Conservation (phyloP, 164 flowering plant genomes). For the Tinospora cordifolia region DNA sequence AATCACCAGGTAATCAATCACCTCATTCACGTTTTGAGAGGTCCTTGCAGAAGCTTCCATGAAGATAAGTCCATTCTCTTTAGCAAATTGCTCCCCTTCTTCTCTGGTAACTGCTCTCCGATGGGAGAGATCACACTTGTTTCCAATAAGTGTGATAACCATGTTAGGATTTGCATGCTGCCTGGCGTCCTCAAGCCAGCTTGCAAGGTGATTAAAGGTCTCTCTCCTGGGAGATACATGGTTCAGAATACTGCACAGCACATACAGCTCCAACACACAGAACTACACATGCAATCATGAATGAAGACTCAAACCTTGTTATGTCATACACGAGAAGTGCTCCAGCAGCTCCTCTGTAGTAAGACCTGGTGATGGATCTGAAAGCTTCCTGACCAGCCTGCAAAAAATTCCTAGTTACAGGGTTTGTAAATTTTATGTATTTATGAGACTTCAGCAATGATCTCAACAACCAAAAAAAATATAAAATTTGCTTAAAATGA, state of each 20-base stretch:
- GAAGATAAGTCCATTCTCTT: conserved; percentile 78
- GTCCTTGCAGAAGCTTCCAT: conserved; percentile 90
- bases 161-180: conserved; percentile 88
- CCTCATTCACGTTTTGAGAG: conserved; percentile 85
- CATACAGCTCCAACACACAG: conserved; percentile 1
- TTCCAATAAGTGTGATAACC: conserved; percentile 79
- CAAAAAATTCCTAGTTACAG: conserved; percentile 6
- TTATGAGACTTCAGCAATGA: not conserved
- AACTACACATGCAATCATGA: not conserved
- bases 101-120: conserved; percentile 80
- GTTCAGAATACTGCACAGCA: conserved; percentile 3
- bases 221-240: conserved; percentile 50
- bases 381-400: conserved; percentile 30
- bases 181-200: conserved; percentile 90
- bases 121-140: conserved; percentile 74
- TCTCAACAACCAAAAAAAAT: not conserved
- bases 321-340: conserved; percentile 22
- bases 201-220: conserved; percentile 79
- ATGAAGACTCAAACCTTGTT: conserved; percentile 7
- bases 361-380: conserved; percentile 21
- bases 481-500: not conserved
- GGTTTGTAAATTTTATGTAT: not conserved
- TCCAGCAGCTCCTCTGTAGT: conserved; percentile 25
- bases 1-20: conserved; percentile 10
- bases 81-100: conserved; percentile 93